phyloP scores from a whole-genome alignment of 257 asterid species.

The Fraxinus excelsior region DNA sequence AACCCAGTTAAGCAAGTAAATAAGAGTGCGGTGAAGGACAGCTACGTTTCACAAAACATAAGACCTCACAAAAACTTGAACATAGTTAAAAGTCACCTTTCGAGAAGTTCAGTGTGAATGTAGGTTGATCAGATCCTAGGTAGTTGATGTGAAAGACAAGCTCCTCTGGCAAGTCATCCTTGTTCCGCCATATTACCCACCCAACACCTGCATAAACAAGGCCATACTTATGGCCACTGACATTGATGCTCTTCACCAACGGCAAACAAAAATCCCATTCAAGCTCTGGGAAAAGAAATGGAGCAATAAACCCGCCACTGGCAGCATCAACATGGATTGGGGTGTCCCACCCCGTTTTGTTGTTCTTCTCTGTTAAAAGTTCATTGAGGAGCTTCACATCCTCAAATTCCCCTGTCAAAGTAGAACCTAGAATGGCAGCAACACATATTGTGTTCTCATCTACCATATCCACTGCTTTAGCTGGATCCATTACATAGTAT shows the following conservation, averaged over 20 bases:
- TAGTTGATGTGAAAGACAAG: slow-evolving; percentile 76
- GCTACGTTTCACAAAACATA: neutral
- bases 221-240: slow-evolving; percentile 81
- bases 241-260: slow-evolving; percentile 75
- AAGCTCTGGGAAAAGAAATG: slow-evolving; percentile 67
- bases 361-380: slow-evolving; percentile 54
- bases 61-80: no score
- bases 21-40: neutral
- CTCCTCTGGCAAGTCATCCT: slow-evolving; percentile 66
- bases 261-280: slow-evolving; percentile 88
- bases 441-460: slow-evolving; percentile 81
- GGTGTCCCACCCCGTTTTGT: slow-evolving; percentile 70
- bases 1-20: neutral
- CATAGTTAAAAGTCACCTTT: slow-evolving; percentile 42
- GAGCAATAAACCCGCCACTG: slow-evolving; percentile 83
- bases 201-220: slow-evolving; percentile 83
- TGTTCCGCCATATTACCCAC: slow-evolving; percentile 76
- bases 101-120: slow-evolving; percentile 79
- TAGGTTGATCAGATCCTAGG: slow-evolving; percentile 82
- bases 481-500: slow-evolving; percentile 67
- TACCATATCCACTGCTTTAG: slow-evolving; percentile 67
- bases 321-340: slow-evolving; percentile 91
- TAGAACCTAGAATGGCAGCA: slow-evolving; percentile 82
- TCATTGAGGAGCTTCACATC: slow-evolving; percentile 72
- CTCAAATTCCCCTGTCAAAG: slow-evolving; percentile 74